Percentiles rank a stretch among this genome's conserved stretches.
Conservation (phyloP, 164 flowering plant genomes). For the Magnolia changhungtana region DNA sequence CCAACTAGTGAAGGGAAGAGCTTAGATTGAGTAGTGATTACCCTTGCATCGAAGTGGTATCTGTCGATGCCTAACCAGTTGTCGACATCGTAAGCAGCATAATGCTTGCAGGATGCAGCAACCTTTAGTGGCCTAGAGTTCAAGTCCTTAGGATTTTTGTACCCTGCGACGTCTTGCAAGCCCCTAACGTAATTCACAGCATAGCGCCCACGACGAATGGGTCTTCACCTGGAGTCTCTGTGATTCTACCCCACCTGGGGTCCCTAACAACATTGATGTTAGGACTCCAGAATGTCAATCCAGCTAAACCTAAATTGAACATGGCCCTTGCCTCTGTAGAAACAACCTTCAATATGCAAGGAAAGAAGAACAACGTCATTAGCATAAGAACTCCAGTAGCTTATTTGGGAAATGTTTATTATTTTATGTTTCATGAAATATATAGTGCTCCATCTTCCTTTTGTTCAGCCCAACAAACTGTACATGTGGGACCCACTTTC, state of each 20-base stretch:
- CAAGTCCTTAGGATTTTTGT: slow-evolving; percentile 3
- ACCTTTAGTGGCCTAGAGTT: slow-evolving; percentile 47
- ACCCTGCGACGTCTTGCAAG: slow-evolving; percentile 41
- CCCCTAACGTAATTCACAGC: slow-evolving; percentile 64
- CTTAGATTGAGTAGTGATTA: slow-evolving; percentile 14
- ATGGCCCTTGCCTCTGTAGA: slow-evolving; percentile 85
- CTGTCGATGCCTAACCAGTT: slow-evolving; percentile 67
- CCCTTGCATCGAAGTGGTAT: slow-evolving; percentile 68
- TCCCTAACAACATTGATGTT: slow-evolving; percentile 72
- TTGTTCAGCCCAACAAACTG: too few species aligned
- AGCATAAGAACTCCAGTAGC: too few species aligned
- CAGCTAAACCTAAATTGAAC: slow-evolving; percentile 70
- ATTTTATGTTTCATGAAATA: too few species aligned
- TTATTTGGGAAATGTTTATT: too few species aligned
- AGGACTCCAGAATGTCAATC: slow-evolving; percentile 77
- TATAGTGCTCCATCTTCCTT: too few species aligned
- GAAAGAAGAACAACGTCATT: too few species aligned
- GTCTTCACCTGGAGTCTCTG: slow-evolving; percentile 83
- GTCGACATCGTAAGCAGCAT: slow-evolving; percentile 77
- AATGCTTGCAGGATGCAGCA: slow-evolving; percentile 78
- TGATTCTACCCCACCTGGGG: slow-evolving; percentile 78
- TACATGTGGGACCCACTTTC: too few species aligned
- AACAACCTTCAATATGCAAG: slow-evolving; percentile 30
- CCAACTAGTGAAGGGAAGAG: neutral
- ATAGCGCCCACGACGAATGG: slow-evolving; percentile 48